Evolutionary conservation across 2,329 filamentous ascomycete genomes (phyloP).

Genomic region (Myrmaecium sp.): DNA sequence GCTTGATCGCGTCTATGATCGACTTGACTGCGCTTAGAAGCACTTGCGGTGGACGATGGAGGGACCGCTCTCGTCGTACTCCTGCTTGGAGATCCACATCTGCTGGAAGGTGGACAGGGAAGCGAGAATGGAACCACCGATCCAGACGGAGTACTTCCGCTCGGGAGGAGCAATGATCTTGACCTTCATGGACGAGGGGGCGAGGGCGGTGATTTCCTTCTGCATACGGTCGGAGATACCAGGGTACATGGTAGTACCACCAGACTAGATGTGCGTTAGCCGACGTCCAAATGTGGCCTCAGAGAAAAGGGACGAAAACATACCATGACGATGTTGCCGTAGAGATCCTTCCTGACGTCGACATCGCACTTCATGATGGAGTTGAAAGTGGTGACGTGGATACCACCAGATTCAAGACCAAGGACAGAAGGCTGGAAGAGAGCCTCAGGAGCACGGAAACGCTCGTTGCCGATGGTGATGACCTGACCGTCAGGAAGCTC

Average conservation of each 20-base stretch:
- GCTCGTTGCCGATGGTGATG: slow-evolving; percentile 99
- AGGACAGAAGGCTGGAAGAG: slow-evolving; percentile 98
- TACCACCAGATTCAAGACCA: slow-evolving; percentile 95
- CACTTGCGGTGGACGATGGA: slow-evolving; percentile 99
- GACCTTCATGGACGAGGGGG: slow-evolving; percentile 99
- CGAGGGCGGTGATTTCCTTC: slow-evolving; percentile 99
- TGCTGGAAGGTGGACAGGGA: slow-evolving; percentile 99
- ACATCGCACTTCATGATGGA: slow-evolving; percentile 99
- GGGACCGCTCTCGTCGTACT: slow-evolving; percentile 99
- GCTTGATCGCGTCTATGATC: slow-evolving; percentile 16
- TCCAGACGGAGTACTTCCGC: slow-evolving; percentile 99
- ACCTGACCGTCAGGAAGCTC: slow-evolving; percentile 99
- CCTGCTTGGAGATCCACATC: slow-evolving; percentile 99
- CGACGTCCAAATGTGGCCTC: not conserved
- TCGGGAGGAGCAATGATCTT: slow-evolving; percentile 99
- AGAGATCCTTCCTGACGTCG: slow-evolving; percentile 99
- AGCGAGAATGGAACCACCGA: slow-evolving; percentile 99
- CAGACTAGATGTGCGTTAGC: slow-evolving; percentile 51
- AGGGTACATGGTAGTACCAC: slow-evolving; percentile 99
- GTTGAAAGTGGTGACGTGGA: slow-evolving; percentile 99
- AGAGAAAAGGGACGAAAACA: no score
- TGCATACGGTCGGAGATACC: slow-evolving; percentile 99
- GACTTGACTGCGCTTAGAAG: slow-evolving; percentile 56
- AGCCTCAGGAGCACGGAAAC: slow-evolving; percentile 98
- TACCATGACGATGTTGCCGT: slow-evolving; percentile 99